phyloP scores from a whole-genome alignment of 495 filamentous ascomycete genomes.

The Neurospora sp. region DNA sequence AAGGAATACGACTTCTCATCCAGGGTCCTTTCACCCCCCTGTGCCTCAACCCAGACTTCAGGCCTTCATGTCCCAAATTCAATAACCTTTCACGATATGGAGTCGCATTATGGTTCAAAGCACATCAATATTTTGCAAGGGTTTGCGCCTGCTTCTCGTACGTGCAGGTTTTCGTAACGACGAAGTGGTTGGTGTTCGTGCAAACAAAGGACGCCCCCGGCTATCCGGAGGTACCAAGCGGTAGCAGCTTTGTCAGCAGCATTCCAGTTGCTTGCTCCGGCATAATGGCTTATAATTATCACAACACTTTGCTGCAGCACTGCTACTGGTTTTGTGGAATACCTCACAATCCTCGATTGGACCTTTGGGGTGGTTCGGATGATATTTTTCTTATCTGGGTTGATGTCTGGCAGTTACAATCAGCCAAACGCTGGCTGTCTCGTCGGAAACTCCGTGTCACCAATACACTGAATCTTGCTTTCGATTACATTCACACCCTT shows the following conservation, averaged over 20 bases:
- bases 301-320: not conserved
- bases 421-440: not conserved
- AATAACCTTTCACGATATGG: not conserved
- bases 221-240: not conserved
- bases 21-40: not conserved
- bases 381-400: not conserved
- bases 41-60: not conserved
- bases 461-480: not conserved
- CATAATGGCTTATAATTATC: not conserved
- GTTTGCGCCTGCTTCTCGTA: not conserved
- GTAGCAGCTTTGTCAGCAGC: not conserved
- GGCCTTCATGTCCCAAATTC: not conserved
- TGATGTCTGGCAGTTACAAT: not conserved
- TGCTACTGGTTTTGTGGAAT: not conserved
- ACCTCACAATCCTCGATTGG: not conserved
- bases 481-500: not conserved
- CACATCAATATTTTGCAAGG: not conserved
- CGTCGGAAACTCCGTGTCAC: not conserved
- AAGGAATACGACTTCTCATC: not conserved
- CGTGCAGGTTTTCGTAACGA: not conserved
- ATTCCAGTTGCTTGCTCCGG: not conserved
- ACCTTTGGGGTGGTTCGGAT: not conserved
- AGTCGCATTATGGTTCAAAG: not conserved
- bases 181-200: not conserved
- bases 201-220: not conserved